These are phyloP conservation scores for Hymenoscyphus infarciens DNA, from an alignment of 2,329 filamentous ascomycete species.

Conservation along the genomic window DNA sequence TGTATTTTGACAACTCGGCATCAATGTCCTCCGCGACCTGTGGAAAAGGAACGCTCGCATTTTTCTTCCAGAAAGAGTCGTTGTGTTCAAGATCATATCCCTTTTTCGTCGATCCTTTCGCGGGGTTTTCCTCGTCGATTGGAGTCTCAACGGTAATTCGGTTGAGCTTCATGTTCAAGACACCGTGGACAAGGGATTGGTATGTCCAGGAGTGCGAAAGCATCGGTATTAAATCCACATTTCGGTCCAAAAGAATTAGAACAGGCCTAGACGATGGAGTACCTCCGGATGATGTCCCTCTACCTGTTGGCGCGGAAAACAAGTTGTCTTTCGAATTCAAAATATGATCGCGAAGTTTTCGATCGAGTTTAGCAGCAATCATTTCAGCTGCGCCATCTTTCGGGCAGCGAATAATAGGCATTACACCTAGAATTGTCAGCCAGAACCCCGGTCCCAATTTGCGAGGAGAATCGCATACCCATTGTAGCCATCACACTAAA, in stretches of 20 bases:
- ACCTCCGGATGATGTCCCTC: constrained; percentile 52
- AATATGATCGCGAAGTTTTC: constrained; percentile 93
- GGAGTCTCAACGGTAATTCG: constrained; percentile 89
- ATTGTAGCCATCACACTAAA: constrained; percentile 99
- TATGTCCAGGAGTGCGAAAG: constrained; percentile 94
- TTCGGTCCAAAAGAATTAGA: constrained; percentile 89
- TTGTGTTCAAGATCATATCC: constrained; percentile 84
- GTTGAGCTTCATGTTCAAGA: constrained; percentile 78
- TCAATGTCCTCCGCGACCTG: constrained; percentile 97
- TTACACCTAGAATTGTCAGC: constrained; percentile 58
- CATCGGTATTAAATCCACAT: constrained; percentile 95
- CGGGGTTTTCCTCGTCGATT: constrained; percentile 70
- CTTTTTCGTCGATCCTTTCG: constrained; percentile 76
- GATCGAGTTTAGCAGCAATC: constrained; percentile 89
- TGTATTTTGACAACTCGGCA: constrained; percentile 87
- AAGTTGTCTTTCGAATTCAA: constrained; percentile 97
- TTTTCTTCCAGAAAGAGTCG: constrained; percentile 96
- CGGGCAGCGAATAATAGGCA: constrained; percentile 92
- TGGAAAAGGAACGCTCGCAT: constrained; percentile 85
- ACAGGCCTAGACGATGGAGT: constrained; percentile 78
- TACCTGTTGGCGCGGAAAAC: constrained; percentile 63
- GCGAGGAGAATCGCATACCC: constrained; percentile 52
- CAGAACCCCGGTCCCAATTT: neutral
- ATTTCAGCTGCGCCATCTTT: constrained; percentile 91
- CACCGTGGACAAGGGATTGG: constrained; percentile 78